Evolutionary conservation across 2,329 filamentous ascomycete species (phyloP), one percentile per base, ranked within the genome.

Genomic region (Clarireedia hainanense): DNA sequence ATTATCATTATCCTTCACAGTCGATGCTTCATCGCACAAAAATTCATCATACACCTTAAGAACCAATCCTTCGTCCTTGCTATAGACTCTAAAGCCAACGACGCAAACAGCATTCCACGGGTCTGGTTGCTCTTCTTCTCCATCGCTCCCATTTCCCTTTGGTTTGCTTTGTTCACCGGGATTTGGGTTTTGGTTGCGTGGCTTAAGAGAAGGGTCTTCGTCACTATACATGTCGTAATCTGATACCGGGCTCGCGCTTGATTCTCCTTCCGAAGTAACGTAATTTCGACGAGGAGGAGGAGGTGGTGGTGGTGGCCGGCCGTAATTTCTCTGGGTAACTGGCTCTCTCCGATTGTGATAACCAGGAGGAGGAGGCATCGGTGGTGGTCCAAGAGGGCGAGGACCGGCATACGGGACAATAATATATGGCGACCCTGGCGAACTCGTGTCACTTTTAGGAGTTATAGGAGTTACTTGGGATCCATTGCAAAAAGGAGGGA

Each of bases 221-320:
- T 75, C 76, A 57, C 76, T 80, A 66, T 82, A 83, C 27, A 82
- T 72, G 60, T 77, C 74, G 74, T 76, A 83, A 58, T 84, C 80
- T 37, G 77, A 75, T 2, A 84, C 73, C 0, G 81, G 81, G 6
- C 79, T 81, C 46, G 83, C 81, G 0, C 80, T 83, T 0, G 80
- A 81, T 54, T 83, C 76, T 36, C 75, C 75, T 5, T 77, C 77
- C 0, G 77, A 78, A 17, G 53, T 58, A 17, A 63, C 56, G 37
- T 63, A 62, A 24, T 61, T 49, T 9, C 52, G 48, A 17, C 72
- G 57, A 74, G 73, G 49, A 17, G 73, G 57, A 74, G 73, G 49
- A 23, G 68, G 57, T 40, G 63, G 51, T 39, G 37, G 47, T 39
- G 30, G 20, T 43, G 30, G 47, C 4, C 30, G 51, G 27, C 43